These are phyloP conservation scores for Colletotrichum chlorophyti DNA, from an alignment of 2,329 filamentous ascomycete species.

Conservation along the genomic window DNA sequence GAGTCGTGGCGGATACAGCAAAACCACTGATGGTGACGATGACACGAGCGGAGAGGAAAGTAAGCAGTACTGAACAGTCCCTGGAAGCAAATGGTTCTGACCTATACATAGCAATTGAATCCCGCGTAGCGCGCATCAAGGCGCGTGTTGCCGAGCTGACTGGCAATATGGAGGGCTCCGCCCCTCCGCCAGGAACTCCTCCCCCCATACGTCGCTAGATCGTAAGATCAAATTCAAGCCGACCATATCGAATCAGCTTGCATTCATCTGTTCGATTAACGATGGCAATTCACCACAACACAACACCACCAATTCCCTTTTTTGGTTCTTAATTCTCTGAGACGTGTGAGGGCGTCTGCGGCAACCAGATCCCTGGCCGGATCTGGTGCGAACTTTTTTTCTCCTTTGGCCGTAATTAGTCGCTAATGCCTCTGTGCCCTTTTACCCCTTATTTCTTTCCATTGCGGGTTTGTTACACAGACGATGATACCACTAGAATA, in stretches of 20 bases:
- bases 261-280: neutral
- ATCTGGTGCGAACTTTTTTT: no score
- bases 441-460: slow-evolving; percentile 11
- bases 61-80: slow-evolving; percentile 58
- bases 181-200: slow-evolving; percentile 32
- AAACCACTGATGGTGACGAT: slow-evolving; percentile 72
- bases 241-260: neutral
- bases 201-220: slow-evolving; percentile 25
- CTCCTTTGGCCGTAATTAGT: slow-evolving; percentile 4
- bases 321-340: slow-evolving; percentile 15
- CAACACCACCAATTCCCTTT: neutral
- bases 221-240: neutral
- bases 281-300: neutral
- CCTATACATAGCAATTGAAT: slow-evolving; percentile 79
- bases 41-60: slow-evolving; percentile 96
- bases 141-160: slow-evolving; percentile 95
- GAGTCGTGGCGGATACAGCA: slow-evolving; percentile 61
- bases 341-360: neutral
- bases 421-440: slow-evolving; percentile 23
- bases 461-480: slow-evolving; percentile 26
- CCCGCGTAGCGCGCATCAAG: slow-evolving; percentile 96
- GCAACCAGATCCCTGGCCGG: slow-evolving; percentile 4
- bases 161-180: slow-evolving; percentile 74
- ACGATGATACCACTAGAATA: slow-evolving; percentile 34
- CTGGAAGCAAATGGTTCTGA: slow-evolving; percentile 30